These are phyloP conservation scores for Perkinsela sp. DNA, from an alignment of 208 protist genomes.

Conservation along the genomic window DNA sequence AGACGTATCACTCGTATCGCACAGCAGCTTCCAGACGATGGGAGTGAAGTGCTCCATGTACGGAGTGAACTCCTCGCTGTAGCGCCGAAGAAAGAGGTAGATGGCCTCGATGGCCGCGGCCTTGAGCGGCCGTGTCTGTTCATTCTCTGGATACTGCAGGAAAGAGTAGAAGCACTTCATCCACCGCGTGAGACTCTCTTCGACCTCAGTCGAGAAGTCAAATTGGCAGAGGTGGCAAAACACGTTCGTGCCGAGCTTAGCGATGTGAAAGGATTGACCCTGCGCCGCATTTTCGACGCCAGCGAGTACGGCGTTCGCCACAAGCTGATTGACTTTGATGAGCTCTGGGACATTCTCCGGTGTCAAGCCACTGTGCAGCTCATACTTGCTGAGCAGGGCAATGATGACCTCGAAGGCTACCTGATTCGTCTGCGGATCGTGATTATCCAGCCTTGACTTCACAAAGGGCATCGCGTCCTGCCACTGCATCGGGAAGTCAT, in stretches of 20 bases:
- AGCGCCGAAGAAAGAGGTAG: conserved; percentile 19
- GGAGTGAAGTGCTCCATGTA: conserved; percentile 15
- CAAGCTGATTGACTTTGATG: not conserved
- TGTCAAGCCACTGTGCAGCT: not conserved
- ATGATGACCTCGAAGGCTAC: not conserved
- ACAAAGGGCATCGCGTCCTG: not conserved
- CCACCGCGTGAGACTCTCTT: not conserved
- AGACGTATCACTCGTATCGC: not conserved
- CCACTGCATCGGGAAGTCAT: not conserved
- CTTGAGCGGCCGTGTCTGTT: conserved; percentile 6
- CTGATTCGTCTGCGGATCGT: not conserved
- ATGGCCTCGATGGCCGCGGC: conserved; percentile 12
- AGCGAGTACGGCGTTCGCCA: not conserved
- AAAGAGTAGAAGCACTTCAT: not conserved
- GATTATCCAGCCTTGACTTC: not conserved
- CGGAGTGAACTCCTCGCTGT: conserved; percentile 16
- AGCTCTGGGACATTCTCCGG: not conserved
- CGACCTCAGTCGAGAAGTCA: not conserved
- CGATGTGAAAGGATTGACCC: not conserved
- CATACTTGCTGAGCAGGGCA: not conserved
- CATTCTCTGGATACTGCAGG: not conserved
- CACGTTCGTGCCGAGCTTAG: not conserved
- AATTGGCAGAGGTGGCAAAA: not conserved
- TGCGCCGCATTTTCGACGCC: not conserved
- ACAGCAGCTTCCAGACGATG: conserved; percentile 16